These are phyloP conservation scores for Tetratostichococcus sp. DNA, from an alignment of 139 green algal genomes.

Conservation along the genomic window DNA sequence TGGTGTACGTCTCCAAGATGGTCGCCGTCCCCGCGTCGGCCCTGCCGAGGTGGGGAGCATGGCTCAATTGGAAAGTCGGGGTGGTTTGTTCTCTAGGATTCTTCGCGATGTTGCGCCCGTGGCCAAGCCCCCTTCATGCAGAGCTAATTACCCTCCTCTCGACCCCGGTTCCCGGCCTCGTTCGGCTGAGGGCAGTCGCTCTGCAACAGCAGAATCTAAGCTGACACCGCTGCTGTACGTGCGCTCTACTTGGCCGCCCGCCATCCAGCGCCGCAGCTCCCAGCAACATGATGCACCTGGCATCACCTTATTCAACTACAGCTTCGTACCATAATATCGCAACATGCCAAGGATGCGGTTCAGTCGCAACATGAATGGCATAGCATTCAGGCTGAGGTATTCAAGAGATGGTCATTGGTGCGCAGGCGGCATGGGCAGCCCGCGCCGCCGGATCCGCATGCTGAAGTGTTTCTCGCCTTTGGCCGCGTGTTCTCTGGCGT, in stretches of 20 bases:
- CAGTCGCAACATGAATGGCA: too few relatives aligned
- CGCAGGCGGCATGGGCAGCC: conserved; percentile 34
- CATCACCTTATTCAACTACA: too few relatives aligned
- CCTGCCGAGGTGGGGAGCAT: conserved; percentile 40
- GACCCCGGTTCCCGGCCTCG: too few relatives aligned
- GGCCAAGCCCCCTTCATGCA: too few relatives aligned
- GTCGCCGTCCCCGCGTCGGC: conserved; percentile 66
- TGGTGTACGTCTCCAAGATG: conserved; percentile 95
- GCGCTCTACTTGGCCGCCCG: neutral
- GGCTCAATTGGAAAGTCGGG: too few relatives aligned
- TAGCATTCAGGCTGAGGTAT: neutral
- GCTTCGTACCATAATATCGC: too few relatives aligned
- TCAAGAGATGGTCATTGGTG: neutral
- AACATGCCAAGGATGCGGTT: too few relatives aligned
- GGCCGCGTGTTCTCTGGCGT: conserved; percentile 80
- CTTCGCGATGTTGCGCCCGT: too few relatives aligned
- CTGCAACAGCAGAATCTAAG: neutral
- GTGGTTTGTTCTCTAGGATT: too few relatives aligned
- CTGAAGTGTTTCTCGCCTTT: conserved; percentile 87
- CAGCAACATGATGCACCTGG: neutral
- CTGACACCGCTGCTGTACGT: neutral
- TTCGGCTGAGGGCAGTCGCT: neutral
- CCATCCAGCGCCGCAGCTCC: neutral
- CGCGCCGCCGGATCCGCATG: conserved; percentile 16
- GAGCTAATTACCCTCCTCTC: conserved; percentile 2